Evolutionary conservation across 148 eudicot species (phyloP), one percentile per base, ranked within the genome.

Genomic region (Heliosperma pusillum): DNA sequence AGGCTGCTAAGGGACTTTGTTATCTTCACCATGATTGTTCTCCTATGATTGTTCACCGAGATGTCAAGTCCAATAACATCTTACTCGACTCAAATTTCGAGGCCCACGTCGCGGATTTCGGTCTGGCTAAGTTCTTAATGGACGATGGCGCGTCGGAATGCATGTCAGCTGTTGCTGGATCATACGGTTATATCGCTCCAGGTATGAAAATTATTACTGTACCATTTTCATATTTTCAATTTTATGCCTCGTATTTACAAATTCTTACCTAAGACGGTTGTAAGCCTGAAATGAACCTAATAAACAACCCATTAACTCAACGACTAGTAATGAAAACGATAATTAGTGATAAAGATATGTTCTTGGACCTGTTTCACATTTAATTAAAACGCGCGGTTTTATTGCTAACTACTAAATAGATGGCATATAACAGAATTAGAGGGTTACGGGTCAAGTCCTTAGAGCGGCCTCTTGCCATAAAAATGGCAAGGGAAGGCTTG

Each of bases 101-200:
- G 57, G 99, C 99, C 9, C 99, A 92, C 20, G 97, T 96, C 13
- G 99, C 99, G 0, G 99, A 96, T 80, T 96, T 96, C 21, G 97
- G 99, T 3, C 79, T 96, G 6, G 99, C 99, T 2, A 96, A 96
- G 85, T 96, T 85, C 85, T 69, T 96, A 82, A 70, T 69, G 3
- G 94, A 82, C 1, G 89, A 88, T 25, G 97, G 91, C 17, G 86
- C 91, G 2, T 89, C 96, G 0, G 86, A 96, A 76, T 90, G 95
- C 76, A 96, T 96, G 99, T 96, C 99, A 0, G 97, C 97, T 0
- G 80, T 96, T 75, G 97, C 97, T 1, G 99, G 99, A 3, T 92
- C 99, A 0, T 96, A 96, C 47, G 99, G 99, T 16, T 96, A 96
- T 78, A 96, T 96, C 68, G 99, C 99, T 60, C 99, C 99, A 72